Evolutionary conservation across 2,329 filamentous ascomycete species (phyloP).

Genomic region (Pyrenophora graminea): DNA sequence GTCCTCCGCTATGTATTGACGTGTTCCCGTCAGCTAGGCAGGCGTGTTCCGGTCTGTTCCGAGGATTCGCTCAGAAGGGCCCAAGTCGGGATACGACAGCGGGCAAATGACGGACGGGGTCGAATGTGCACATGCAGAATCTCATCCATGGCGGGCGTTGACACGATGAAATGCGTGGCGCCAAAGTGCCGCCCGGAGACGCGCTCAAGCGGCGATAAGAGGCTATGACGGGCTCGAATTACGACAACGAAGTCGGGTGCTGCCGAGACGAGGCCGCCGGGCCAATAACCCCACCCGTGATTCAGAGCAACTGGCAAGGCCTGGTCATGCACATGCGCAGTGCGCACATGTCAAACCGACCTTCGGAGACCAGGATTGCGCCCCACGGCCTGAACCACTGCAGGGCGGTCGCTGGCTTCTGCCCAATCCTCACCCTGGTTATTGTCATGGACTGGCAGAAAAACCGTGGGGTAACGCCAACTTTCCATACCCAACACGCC

Average conservation of each 20-base stretch:
- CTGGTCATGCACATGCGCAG: constrained; percentile 28
- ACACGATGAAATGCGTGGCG: constrained; percentile 14
- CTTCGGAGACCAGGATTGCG: constrained; percentile 36
- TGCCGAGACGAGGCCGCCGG: constrained; percentile 22
- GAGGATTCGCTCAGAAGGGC: constrained; percentile 22
- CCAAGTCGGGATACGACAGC: constrained; percentile 1
- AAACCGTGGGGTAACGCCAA: constrained; percentile 46
- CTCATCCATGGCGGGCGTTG: constrained; percentile 22
- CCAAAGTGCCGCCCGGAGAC: constrained; percentile 26
- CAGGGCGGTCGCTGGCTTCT: constrained; percentile 30
- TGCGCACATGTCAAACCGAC: constrained; percentile 30
- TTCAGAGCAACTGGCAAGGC: constrained; percentile 32
- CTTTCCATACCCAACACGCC: constrained; percentile 36
- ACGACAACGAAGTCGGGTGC: constrained; percentile 34
- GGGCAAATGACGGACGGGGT: constrained; percentile 23
- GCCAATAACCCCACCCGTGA: constrained; percentile 34
- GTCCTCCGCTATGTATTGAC: constrained; percentile 16
- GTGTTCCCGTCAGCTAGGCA: constrained; percentile 22
- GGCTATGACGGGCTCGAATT: constrained; percentile 43
- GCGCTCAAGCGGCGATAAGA: constrained; percentile 36
- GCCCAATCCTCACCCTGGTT: constrained; percentile 23
- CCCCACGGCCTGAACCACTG: constrained; percentile 19
- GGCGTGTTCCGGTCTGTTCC: constrained; percentile 35
- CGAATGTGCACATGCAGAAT: constrained; percentile 16
- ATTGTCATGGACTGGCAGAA: constrained; percentile 37